phyloP scores from a whole-genome alignment of 768 basidiomycete genomes.

The Hygrocybe punicea region DNA sequence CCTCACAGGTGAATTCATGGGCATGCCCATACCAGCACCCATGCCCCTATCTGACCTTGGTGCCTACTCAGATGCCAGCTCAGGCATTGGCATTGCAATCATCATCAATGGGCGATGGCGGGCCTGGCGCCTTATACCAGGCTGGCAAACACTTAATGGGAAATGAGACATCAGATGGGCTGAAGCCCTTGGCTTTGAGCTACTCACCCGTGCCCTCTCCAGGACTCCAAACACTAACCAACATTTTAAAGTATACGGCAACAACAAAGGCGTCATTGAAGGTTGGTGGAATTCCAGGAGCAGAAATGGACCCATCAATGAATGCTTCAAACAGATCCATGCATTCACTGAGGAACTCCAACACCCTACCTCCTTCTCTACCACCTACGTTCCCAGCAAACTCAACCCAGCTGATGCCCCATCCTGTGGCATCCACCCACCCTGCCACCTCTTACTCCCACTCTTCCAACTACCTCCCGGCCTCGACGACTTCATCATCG shows the following conservation, averaged over 20 bases:
- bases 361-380: conserved; percentile 18
- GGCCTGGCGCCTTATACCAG: conserved; percentile 30
- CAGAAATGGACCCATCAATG: conserved; percentile 29
- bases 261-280: conserved; percentile 42
- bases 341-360: not conserved
- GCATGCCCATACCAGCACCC: conserved; percentile 27
- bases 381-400: conserved; percentile 31
- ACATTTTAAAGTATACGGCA: conserved; percentile 30
- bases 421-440: conserved; percentile 33
- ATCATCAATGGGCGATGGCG: conserved; percentile 27
- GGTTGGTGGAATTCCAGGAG: conserved; percentile 43
- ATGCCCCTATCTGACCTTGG: conserved; percentile 20
- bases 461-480: conserved; percentile 25
- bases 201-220: conserved; percentile 30
- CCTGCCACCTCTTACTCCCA: conserved; percentile 26
- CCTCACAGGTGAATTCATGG: conserved; percentile 12
- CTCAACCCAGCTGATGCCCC: conserved; percentile 39
- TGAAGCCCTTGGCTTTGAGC: conserved; percentile 42
- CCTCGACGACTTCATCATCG: conserved; percentile 23
- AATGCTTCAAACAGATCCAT: conserved; percentile 28
- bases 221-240: not conserved
- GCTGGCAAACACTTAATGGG: conserved; percentile 25
- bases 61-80: conserved; percentile 42
- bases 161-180: conserved; percentile 46
- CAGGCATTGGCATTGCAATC: conserved; percentile 34